Percentiles rank a stretch among this genome's conserved stretches.
Conservation (phyloP, 208 protist genomes). For the Crithidia bombi region DNA sequence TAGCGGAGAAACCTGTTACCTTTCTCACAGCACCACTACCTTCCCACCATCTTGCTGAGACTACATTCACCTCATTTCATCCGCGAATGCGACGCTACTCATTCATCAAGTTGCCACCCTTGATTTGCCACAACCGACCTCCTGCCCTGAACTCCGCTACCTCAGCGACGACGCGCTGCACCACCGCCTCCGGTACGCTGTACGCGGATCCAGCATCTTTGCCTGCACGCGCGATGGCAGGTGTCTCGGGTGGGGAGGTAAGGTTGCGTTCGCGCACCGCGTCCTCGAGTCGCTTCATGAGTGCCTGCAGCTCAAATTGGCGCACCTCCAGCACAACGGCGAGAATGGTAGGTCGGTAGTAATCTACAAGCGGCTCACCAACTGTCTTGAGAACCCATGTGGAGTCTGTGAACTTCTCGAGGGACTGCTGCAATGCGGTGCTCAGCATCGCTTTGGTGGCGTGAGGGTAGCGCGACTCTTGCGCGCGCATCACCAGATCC, state of each 20-base stretch:
- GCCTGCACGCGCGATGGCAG: constrained; percentile 13
- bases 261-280: constrained; percentile 22
- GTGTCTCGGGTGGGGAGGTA: constrained; percentile 18
- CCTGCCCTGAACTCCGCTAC: constrained; percentile 70
- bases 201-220: background rate
- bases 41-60: too few relatives aligned
- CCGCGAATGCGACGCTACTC: too few relatives aligned
- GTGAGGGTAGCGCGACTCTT: constrained; percentile 64
- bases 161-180: constrained; percentile 72
- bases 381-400: constrained; percentile 81
- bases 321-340: constrained; percentile 58
- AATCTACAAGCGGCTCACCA: constrained; percentile 72
- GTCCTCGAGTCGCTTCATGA: constrained; percentile 41
- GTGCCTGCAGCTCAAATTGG: constrained; percentile 59
- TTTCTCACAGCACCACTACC: too few relatives aligned
- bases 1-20: too few relatives aligned
- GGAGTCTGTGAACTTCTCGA: constrained; percentile 77
- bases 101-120: constrained; percentile 59
- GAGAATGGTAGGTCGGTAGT: constrained; percentile 74
- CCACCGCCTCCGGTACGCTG: constrained; percentile 25
- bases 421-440: constrained; percentile 59
- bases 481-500: constrained; percentile 69
- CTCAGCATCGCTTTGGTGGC: constrained; percentile 84
- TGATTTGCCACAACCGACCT: constrained; percentile 80
- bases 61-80: too few relatives aligned